phyloP scores from a whole-genome alignment of 75 land plant species.

The Gnetum montanum region DNA sequence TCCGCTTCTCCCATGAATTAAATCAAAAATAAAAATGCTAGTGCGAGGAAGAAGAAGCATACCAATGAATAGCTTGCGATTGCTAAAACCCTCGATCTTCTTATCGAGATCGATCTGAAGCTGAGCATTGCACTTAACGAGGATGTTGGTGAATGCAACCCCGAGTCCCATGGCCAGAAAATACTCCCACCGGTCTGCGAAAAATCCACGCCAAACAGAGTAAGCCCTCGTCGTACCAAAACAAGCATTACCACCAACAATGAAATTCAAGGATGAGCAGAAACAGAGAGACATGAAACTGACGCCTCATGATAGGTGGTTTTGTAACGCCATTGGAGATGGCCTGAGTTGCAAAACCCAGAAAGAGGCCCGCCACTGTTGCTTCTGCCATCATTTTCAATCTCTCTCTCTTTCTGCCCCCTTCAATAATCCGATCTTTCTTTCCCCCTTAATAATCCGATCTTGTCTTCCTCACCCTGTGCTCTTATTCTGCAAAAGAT shows the following conservation, averaged over 20 bases:
- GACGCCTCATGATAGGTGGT: slow-evolving; percentile 79
- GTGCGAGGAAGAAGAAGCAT: neutral
- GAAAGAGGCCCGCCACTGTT: slow-evolving; percentile 61
- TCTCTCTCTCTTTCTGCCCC: neutral
- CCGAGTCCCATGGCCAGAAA: slow-evolving; percentile 81
- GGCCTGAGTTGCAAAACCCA: slow-evolving; percentile 69
- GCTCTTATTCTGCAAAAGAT: too few species aligned
- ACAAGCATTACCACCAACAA: neutral
- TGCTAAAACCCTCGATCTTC: slow-evolving; percentile 67
- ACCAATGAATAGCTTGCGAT: slow-evolving; percentile 72
- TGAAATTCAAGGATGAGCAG: too few species aligned
- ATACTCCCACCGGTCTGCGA: slow-evolving; percentile 89
- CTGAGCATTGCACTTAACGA: slow-evolving; percentile 74
- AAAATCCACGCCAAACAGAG: too few species aligned
- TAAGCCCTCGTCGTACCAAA: neutral
- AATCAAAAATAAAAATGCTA: neutral
- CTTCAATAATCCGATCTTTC: neutral
- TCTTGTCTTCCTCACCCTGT: too few species aligned
- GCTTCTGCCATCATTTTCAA: slow-evolving; percentile 31
- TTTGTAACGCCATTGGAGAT: slow-evolving; percentile 82
- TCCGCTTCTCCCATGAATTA: too few species aligned
- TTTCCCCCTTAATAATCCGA: too few species aligned
- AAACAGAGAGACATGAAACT: neutral
- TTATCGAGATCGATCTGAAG: slow-evolving; percentile 73
- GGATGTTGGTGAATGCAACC: slow-evolving; percentile 56